phyloP scores from a whole-genome alignment of 805 yeast genomes.

The Jamesozyma lodderae region DNA sequence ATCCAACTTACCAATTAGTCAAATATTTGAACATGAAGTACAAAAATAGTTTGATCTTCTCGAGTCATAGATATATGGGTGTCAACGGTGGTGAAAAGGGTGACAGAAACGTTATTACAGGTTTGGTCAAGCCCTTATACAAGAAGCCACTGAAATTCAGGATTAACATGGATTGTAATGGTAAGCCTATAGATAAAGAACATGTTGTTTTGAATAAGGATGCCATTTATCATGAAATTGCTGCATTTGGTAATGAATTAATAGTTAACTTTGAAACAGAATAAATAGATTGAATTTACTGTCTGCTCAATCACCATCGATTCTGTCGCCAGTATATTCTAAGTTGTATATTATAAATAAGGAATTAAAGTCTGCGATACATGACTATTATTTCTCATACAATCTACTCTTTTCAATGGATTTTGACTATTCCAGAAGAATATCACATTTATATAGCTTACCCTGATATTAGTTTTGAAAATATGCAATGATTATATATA shows the following conservation, averaged over 20 bases:
- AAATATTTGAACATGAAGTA: conserved; percentile 55
- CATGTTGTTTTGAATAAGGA: conserved; percentile 56
- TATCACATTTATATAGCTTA: no score
- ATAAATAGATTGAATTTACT: conserved; percentile 3
- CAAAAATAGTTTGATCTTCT: conserved; percentile 61
- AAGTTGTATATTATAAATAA: background rate
- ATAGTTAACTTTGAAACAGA: conserved; percentile 34
- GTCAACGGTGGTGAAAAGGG: conserved; percentile 45
- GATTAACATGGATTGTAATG: conserved; percentile 68
- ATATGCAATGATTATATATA: no score
- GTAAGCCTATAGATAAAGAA: conserved; percentile 49
- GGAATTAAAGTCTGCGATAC: no score
- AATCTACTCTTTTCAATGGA: no score
- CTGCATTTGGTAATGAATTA: conserved; percentile 59
- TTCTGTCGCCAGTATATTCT: background rate
- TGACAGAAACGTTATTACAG: conserved; percentile 60
- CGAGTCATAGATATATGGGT: conserved; percentile 47
- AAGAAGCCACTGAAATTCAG: conserved; percentile 58
- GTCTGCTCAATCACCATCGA: background rate
- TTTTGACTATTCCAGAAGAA: no score
- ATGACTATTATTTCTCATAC: no score
- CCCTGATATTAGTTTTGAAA: no score
- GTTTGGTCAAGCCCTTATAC: conserved; percentile 66
- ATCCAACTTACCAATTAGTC: conserved; percentile 52
- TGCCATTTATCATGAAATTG: conserved; percentile 66